Conservation (phyloP, 1,284 basidiomycete genomes). For the Moesziomyces antarcticus region DNA sequence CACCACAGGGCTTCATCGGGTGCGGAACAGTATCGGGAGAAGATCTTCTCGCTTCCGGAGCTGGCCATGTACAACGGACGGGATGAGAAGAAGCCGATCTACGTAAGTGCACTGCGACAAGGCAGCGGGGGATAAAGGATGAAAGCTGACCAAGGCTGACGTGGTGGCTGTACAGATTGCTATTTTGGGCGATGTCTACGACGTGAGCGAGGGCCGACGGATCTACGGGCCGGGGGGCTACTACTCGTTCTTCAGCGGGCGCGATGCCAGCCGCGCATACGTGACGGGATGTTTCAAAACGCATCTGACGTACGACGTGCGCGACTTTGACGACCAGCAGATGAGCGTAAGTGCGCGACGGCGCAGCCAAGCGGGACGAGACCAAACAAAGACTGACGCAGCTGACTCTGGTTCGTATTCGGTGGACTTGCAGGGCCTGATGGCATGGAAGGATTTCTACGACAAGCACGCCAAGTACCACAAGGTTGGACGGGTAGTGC, state of each 20-base stretch:
- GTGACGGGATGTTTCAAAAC: slow-evolving; percentile 66
- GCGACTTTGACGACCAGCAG: slow-evolving; percentile 57
- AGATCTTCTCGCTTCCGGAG: slow-evolving; percentile 78
- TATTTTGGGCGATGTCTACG: slow-evolving; percentile 91
- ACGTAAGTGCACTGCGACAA: slow-evolving; percentile 73
- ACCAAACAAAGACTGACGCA: too few relatives aligned
- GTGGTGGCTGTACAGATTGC: slow-evolving; percentile 16
- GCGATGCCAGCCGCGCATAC: slow-evolving; percentile 64
- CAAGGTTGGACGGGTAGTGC: slow-evolving; percentile 54
- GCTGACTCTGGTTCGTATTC: too few relatives aligned
- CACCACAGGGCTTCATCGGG: too few relatives aligned
- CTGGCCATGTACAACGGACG: slow-evolving; percentile 81
- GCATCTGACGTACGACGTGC: slow-evolving; percentile 63
- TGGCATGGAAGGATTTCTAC: slow-evolving; percentile 61
- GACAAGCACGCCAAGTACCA: slow-evolving; percentile 55
- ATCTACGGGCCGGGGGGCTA: slow-evolving; percentile 77
- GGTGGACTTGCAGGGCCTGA: slow-evolving; percentile 30
- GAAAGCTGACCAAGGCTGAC: too few relatives aligned
- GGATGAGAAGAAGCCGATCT: slow-evolving; percentile 78
- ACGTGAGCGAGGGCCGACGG: slow-evolving; percentile 79
- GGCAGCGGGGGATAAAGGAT: too few relatives aligned
- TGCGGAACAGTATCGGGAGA: slow-evolving; percentile 66
- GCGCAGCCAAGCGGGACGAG: too few relatives aligned
- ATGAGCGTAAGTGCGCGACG: slow-evolving; percentile 41
- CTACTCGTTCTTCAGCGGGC: slow-evolving; percentile 64